Base-by-base conservation (phyloP, 2,329 filamentous ascomycete genomes). In the Peltaster fructicola region DNA sequence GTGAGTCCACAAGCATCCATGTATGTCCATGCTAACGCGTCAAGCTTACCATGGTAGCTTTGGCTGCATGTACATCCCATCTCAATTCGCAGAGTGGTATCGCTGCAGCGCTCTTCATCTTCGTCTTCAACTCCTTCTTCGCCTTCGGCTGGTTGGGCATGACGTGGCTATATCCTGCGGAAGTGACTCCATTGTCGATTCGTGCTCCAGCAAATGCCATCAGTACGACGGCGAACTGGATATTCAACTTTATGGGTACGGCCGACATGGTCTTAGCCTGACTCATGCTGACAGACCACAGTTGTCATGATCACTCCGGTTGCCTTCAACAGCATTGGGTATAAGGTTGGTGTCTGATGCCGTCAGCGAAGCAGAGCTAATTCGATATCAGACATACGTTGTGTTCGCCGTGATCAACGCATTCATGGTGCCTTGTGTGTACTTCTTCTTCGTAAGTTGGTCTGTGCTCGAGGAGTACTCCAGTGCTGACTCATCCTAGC, bases 381-480 rank as follows among this genome's bases (percentile, higher is more conserved):
- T 74, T 32, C 45, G 50, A 9, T 63, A 66, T 49, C 54, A 66
- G 38, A 73, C 68, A 0, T 73, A 74, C 45, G 63, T 67, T 38
- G 65, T 76, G 36, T 76, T 75, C 39, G 69, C 69, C 7, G 59
- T 69, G 22, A 69, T 74, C 50, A 73, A 73, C 43, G 59, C 62
- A 34, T 52, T 63, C 36, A 68, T 70, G 43, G 56, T 69, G 0
- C 65, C 66, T 0, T 36, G 30, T 18, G 36, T 44, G 10, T 49
- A 46, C 31, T 46, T 43, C 23, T 41, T 70, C 53, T 41, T 39
- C 15, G 31, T 37, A 12, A 25, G 31, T 12, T n/a, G 9, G 7
- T 1, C 4, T 6, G 7, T 3, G 7, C 20, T 23, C 8, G 11
- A 15, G 20, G 2, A 12, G 4, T 15, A 22, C 20, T 12, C n/a